phyloP scores from a whole-genome alignment of 495 filamentous ascomycete genomes.

The Tuber brumale region DNA sequence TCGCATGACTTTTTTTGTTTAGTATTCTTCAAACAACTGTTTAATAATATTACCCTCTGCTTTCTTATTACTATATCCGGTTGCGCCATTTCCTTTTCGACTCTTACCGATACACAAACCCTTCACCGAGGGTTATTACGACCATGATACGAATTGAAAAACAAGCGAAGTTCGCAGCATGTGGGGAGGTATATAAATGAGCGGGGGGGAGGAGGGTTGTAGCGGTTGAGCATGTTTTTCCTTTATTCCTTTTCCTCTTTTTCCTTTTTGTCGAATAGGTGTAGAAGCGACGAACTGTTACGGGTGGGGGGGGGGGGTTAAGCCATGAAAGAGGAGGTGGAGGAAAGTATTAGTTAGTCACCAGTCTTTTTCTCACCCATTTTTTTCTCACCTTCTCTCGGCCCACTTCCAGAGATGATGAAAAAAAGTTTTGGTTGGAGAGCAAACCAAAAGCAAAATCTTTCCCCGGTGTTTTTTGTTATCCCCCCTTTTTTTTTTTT shows the following conservation, averaged over 20 bases:
- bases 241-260: slow-evolving; percentile 12
- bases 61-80: slow-evolving; percentile 30
- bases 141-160: slow-evolving; percentile 38
- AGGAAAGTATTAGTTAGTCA: slow-evolving; percentile 6
- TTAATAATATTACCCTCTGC: slow-evolving; percentile 39
- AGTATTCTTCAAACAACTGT: slow-evolving; percentile 41
- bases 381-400: neutral
- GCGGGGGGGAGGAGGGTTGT: slow-evolving; percentile 15
- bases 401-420: neutral
- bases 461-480: neutral
- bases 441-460: neutral
- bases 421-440: neutral
- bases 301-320: slow-evolving; percentile 10
- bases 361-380: neutral
- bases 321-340: neutral
- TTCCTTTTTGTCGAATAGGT: slow-evolving; percentile 15
- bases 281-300: slow-evolving; percentile 35
- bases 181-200: slow-evolving; percentile 28
- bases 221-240: slow-evolving; percentile 26
- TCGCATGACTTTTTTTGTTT: slow-evolving; percentile 1
- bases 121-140: slow-evolving; percentile 25
- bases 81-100: slow-evolving; percentile 37
- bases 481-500: neutral
- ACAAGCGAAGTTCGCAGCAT: slow-evolving; percentile 38
- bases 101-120: slow-evolving; percentile 40